Percentiles rank a stretch among this genome's conserved stretches.
Conservation (phyloP, 495 filamentous ascomycete genomes). For the Penicillium alfredii region DNA sequence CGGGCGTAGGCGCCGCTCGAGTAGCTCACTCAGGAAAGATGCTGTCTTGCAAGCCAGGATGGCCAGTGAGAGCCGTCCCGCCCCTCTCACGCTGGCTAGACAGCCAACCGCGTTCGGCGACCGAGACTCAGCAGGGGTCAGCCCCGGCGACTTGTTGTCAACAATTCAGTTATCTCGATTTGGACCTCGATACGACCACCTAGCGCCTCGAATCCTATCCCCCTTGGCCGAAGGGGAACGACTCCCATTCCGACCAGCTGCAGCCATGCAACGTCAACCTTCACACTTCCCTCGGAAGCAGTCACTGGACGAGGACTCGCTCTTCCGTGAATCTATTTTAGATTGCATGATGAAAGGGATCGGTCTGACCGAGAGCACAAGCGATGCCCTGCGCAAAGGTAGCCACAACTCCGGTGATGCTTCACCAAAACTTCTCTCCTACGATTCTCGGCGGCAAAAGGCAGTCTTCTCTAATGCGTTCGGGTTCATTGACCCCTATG, state of each 20-base stretch:
- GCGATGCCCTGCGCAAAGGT: slow-evolving; percentile 54
- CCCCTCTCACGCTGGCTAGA: slow-evolving; percentile 15
- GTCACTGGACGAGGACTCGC: slow-evolving; percentile 72
- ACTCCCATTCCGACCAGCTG: slow-evolving; percentile 49
- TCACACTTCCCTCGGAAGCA: slow-evolving; percentile 63
- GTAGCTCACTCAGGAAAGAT: slow-evolving; percentile 72
- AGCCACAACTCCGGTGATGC: slow-evolving; percentile 65
- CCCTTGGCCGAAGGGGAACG: slow-evolving; percentile 55
- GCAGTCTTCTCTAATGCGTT: slow-evolving; percentile 84
- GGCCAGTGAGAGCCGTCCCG: slow-evolving; percentile 19
- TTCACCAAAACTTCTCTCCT: slow-evolving; percentile 79
- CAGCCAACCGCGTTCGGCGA: slow-evolving; percentile 9
- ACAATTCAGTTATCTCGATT: slow-evolving; percentile 70
- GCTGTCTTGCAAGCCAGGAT: slow-evolving; percentile 64
- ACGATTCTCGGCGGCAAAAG: slow-evolving; percentile 78
- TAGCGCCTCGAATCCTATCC: slow-evolving; percentile 34
- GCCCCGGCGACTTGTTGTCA: slow-evolving; percentile 73
- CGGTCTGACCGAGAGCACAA: slow-evolving; percentile 62
- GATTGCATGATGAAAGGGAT: slow-evolving; percentile 96
- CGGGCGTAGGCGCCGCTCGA: slow-evolving; percentile 62
- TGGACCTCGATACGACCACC: slow-evolving; percentile 34
- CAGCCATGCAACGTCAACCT: slow-evolving; percentile 21
- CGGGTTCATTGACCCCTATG: slow-evolving; percentile 88
- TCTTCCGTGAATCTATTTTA: slow-evolving; percentile 84
- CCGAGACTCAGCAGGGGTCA: slow-evolving; percentile 40